Base-by-base conservation (phyloP, 768 basidiomycete species). In the Boletus sp. region DNA sequence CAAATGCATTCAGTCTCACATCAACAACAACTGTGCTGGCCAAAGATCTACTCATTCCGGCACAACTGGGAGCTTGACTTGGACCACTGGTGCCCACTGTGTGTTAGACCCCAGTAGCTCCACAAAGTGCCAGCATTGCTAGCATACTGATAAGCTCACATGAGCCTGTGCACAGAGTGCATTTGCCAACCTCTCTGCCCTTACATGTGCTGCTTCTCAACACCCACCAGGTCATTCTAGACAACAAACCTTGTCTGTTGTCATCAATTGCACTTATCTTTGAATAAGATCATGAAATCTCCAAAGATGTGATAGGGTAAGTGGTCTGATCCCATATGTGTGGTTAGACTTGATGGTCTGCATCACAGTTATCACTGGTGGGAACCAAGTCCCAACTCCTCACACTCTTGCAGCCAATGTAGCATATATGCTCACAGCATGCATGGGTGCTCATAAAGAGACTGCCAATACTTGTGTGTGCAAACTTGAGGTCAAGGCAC, bases 231-330 rank as follows among this genome's bases (percentile, higher is more conserved):
- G 80, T 94, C 54, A 92, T 96, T 17, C 95, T 94, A 17, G 96
- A 98, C 66, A 96, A 98, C 74, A 98, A 98, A 65, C 90, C 93
- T 1, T 98, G 96, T 71, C 77, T 98, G 32, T 98, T 98, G 76
- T 89, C 89, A 3, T 86, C 94, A 3, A 78, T 92, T 45, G 92
- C 90, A 14, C 75, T 96, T 40, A 77, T 96, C 2, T 95, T 98
- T 64, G 85, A 89, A 67, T 92, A 95, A 64, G 85, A 84, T 89
- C 14, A 72, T 78, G n/a, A 86, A 86, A 56, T 89, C 89, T 2
- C 76, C 78, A 28, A 73, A 78, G 58, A 81, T 97, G 67, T 81
- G 95, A 42, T 78, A 90, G 73, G 83, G 94, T 94, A 63, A 58
- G 82, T 69, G 40, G 30, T 35, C 20, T 30, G 28, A 29, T 45